A percentile compares a stretch with the other conserved stretches of the same genome.
phyloP scores from a whole-genome alignment of 208 protist genomes.

The Herpetomonas samuelpessoai region DNA sequence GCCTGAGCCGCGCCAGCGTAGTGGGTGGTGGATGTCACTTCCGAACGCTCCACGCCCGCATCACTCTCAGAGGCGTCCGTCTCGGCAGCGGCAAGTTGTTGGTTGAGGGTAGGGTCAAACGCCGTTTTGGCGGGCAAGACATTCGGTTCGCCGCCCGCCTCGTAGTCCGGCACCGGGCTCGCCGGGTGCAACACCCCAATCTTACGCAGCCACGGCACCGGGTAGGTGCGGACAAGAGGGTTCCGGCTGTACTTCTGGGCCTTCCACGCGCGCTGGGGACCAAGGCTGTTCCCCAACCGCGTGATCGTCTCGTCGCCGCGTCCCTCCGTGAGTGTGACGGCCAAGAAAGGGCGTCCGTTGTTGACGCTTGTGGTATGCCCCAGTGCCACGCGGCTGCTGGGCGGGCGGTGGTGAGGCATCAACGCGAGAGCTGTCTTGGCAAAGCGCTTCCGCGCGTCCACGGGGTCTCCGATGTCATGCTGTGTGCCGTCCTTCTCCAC shows the following conservation, averaged over 20 bases:
- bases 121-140: constrained; percentile 28
- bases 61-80: background rate
- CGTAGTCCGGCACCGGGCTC: constrained; percentile 18
- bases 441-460: background rate
- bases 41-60: too few relatives aligned
- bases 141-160: constrained; percentile 13
- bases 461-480: background rate
- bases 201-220: constrained; percentile 30
- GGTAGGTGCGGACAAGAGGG: constrained; percentile 38
- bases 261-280: constrained; percentile 12
- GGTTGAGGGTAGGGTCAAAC: constrained; percentile 13
- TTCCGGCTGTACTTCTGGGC: constrained; percentile 16
- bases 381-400: background rate
- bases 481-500: background rate
- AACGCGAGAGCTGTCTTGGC: background rate
- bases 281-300: background rate
- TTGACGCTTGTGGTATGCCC: background rate
- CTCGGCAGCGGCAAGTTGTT: background rate
- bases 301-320: background rate
- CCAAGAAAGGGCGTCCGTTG: background rate
- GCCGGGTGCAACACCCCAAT: constrained; percentile 33
- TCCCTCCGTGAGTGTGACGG: background rate
- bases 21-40: too few relatives aligned
- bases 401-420: background rate
- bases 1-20: too few relatives aligned